Conservation (phyloP, 768 basidiomycete genomes). For the Boletales sp. region DNA sequence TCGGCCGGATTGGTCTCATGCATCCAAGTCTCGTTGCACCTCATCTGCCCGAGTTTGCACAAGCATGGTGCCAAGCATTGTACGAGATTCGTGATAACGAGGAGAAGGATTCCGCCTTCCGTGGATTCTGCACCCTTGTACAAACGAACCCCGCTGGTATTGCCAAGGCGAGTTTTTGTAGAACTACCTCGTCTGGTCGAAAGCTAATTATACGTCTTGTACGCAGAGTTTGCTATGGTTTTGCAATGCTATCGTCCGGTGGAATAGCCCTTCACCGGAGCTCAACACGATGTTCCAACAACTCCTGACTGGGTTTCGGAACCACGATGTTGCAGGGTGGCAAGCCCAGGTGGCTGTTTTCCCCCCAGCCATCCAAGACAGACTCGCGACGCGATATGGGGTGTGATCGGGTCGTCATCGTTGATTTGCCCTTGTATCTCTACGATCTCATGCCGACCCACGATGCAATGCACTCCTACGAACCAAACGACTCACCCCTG, state of each 20-base stretch:
- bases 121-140: constrained; percentile 93
- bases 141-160: constrained; percentile 93
- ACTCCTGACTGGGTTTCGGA: constrained; percentile 86
- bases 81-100: constrained; percentile 99
- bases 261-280: constrained; percentile 89
- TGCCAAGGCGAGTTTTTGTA: constrained; percentile 61
- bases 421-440: constrained; percentile 1
- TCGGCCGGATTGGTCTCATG: constrained; percentile 92
- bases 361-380: constrained; percentile 86
- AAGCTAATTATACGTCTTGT: not conserved
- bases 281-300: constrained; percentile 93
- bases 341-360: constrained; percentile 75
- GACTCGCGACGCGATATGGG: constrained; percentile 81
- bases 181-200: not conserved
- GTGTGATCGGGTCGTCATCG: constrained; percentile 47
- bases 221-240: constrained; percentile 90
- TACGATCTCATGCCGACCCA: constrained; percentile 13
- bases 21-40: constrained; percentile 88
- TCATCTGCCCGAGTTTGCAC: constrained; percentile 84
- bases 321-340: constrained; percentile 85
- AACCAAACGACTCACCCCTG: constrained; percentile 6
- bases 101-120: constrained; percentile 98
- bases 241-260: constrained; percentile 95
- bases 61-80: constrained; percentile 94
- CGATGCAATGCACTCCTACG: constrained; percentile 11